Conservation (phyloP, 2,329 filamentous ascomycete genomes). For the Penicillium sp. region DNA sequence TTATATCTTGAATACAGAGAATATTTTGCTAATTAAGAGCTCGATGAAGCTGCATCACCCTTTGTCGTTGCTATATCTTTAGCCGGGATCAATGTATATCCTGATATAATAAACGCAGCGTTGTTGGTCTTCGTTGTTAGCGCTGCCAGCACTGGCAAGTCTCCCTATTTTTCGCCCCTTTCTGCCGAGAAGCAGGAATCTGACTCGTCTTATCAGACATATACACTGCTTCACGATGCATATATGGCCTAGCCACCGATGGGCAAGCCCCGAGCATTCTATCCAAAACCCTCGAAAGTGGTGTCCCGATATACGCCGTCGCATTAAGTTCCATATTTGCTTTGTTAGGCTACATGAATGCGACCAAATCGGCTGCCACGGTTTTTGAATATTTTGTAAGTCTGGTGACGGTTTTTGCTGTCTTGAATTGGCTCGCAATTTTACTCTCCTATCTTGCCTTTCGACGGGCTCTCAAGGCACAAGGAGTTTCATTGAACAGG, state of each 20-base stretch:
- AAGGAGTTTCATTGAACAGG: slow-evolving; percentile 51
- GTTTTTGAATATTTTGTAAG: slow-evolving; percentile 62
- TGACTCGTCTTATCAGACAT: slow-evolving; percentile 51
- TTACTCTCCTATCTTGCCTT: slow-evolving; percentile 61
- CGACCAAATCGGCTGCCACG: slow-evolving; percentile 48
- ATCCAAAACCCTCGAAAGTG: slow-evolving; percentile 60
- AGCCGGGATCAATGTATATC: slow-evolving; percentile 57
- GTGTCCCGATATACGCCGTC: slow-evolving; percentile 64
- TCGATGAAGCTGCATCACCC: slow-evolving; percentile 52
- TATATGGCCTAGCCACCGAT: slow-evolving; percentile 66
- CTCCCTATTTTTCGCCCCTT: too few species aligned
- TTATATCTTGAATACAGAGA: too few species aligned
- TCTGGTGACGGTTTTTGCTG: slow-evolving; percentile 53
- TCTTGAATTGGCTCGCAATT: slow-evolving; percentile 64
- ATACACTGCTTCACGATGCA: slow-evolving; percentile 67
- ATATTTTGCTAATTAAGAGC: too few species aligned
- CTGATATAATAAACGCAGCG: slow-evolving; percentile 65
- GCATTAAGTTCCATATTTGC: slow-evolving; percentile 56
- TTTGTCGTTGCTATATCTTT: slow-evolving; percentile 67
- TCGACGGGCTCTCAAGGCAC: slow-evolving; percentile 56
- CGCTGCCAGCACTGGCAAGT: slow-evolving; percentile 53
- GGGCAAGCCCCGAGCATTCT: slow-evolving; percentile 67
- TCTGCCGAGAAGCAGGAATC: too few species aligned
- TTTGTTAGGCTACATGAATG: slow-evolving; percentile 63
- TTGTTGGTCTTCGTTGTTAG: slow-evolving; percentile 70